Base-by-base conservation (phyloP, 1,284 basidiomycete genomes). In the Malassezia yamatoensis region DNA sequence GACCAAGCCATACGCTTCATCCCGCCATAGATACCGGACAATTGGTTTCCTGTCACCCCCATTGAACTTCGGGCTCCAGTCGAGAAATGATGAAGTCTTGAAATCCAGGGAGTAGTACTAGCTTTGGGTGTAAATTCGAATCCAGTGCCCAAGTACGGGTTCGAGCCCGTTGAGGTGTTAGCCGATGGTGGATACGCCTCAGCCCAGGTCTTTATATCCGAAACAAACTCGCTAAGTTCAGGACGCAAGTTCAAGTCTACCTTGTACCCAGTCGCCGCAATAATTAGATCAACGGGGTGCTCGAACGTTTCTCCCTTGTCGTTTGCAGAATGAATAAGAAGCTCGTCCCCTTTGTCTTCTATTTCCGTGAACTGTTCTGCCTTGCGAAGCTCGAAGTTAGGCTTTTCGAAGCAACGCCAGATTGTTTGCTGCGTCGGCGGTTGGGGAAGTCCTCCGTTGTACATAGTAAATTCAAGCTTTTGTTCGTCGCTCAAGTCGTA, bases 1-100 rank as follows among this genome's bases (percentile, higher is more conserved):
- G 51, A 52, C 51, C 51, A 52, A 8, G 51, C 51, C 34, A 52
- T 45, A 9, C 51, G 42, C 33, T 52, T 52, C 8, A 52, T 35
- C 10, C 51, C 51, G 3, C 51, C 51, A 18, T 52, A 52, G 33
- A 52, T 52, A 11, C 51, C 51, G 18, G 51, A 52, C 10, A 52
- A 33, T 24, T 52, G 51, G n/a, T 52, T 52, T 5, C 51, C 51
- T 12, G 51, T 52, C 3, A 52, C 43, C 16, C 51, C 51, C 51
- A 52, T 52, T 3, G 51, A 52, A 4, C 42, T 43, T 3, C 51
- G 51, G 7, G 51, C 51, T 24, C 51, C 51, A 7, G 51, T 52
- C 2, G 51, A 52, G 33, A 52, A 52, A 32, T 52, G 51, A 33
- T 52, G 51, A 8, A 52, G 51, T 15, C 51, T 20, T 4, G 20